Conservation (phyloP, 768 basidiomycete genomes). For the Lentinula lateritia region DNA sequence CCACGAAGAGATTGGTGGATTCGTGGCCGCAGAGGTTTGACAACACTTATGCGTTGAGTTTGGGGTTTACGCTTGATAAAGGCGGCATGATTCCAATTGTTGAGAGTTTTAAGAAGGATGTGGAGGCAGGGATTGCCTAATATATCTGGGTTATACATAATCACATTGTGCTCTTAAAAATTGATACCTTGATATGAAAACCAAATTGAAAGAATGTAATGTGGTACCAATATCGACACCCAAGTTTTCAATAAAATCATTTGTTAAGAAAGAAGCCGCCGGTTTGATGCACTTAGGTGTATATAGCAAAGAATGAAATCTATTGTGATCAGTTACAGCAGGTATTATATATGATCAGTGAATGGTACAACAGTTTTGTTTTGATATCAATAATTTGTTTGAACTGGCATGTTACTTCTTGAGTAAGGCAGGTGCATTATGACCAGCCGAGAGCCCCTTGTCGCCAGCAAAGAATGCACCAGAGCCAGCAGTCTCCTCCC, state of each 20-base stretch:
- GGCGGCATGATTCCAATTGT: constrained; percentile 42
- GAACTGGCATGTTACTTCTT: constrained; percentile 45
- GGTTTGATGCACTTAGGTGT: too few relatives aligned
- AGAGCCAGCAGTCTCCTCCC: constrained; percentile 68
- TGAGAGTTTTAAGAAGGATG: constrained; percentile 27
- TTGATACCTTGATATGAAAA: too few relatives aligned
- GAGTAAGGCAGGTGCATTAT: constrained; percentile 63
- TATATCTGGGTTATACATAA: background rate
- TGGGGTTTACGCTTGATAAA: constrained; percentile 40
- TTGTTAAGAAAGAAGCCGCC: too few relatives aligned
- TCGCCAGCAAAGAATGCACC: constrained; percentile 71
- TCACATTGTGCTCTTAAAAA: too few relatives aligned
- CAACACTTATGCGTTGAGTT: constrained; percentile 33
- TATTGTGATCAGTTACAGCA: background rate
- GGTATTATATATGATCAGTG: background rate
- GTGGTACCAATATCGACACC: too few relatives aligned
- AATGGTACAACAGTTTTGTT: constrained; percentile 2
- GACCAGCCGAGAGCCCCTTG: constrained; percentile 75
- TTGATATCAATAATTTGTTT: background rate
- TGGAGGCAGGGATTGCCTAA: constrained; percentile 17
- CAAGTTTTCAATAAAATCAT: too few relatives aligned
- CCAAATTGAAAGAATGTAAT: too few relatives aligned
- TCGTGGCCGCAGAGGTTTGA: constrained; percentile 46
- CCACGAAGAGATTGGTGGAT: constrained; percentile 35
- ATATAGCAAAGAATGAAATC: background rate